phyloP scores from a whole-genome alignment of 2,329 filamentous ascomycete genomes.

The Dryadomyces quercus-mongolicae region DNA sequence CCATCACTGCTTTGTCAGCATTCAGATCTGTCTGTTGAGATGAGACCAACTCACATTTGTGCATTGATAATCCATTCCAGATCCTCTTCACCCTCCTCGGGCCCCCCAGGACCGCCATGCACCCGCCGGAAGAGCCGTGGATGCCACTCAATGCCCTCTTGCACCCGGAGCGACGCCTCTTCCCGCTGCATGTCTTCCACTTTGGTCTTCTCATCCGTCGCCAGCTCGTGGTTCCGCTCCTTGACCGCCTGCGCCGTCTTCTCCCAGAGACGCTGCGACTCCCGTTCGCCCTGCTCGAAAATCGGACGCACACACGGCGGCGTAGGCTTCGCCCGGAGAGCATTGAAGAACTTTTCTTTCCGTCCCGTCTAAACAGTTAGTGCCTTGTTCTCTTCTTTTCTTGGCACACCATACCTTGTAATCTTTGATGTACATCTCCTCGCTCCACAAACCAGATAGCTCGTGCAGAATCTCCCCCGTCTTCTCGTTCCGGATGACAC shows the following conservation, averaged over 20 bases:
- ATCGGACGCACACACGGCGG: slow-evolving; percentile 63
- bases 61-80: slow-evolving; percentile 93
- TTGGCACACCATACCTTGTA: slow-evolving; percentile 40
- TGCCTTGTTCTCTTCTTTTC: slow-evolving; percentile 50
- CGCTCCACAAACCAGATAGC: slow-evolving; percentile 83
- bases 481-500: slow-evolving; percentile 76
- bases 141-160: slow-evolving; percentile 75
- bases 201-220: slow-evolving; percentile 91
- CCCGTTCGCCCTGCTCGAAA: slow-evolving; percentile 76
- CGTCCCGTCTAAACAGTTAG: slow-evolving; percentile 75
- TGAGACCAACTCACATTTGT: slow-evolving; percentile 51
- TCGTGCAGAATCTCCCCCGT: slow-evolving; percentile 85
- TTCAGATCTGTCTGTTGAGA: not conserved
- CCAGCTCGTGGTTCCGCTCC: slow-evolving; percentile 72
- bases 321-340: slow-evolving; percentile 63
- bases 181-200: slow-evolving; percentile 88
- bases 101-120: slow-evolving; percentile 53
- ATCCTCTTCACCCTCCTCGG: slow-evolving; percentile 74
- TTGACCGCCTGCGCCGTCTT: slow-evolving; percentile 72
- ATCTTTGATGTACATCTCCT: slow-evolving; percentile 88
- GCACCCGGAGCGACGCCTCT: slow-evolving; percentile 68
- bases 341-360: slow-evolving; percentile 83
- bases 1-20: slow-evolving; percentile 29
- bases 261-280: slow-evolving; percentile 81
- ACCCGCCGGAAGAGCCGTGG: slow-evolving; percentile 75